A percentile compares a stretch with the other conserved stretches of the same genome.
phyloP scores from a whole-genome alignment of 768 basidiomycete species.

The Russula sp. region DNA sequence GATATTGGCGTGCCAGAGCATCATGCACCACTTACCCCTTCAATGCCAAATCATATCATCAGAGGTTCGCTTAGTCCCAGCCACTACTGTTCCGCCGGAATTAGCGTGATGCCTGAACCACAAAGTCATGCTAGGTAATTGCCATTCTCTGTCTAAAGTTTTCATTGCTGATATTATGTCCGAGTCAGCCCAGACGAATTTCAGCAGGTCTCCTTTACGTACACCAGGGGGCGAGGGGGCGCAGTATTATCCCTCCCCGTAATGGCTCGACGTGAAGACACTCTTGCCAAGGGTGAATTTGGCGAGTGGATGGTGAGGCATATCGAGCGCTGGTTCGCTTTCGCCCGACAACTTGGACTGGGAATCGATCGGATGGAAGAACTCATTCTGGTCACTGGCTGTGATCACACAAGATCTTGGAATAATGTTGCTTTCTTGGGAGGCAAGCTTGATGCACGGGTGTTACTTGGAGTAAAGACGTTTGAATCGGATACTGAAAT shows the following conservation, averaged over 20 bases:
- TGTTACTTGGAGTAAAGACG: background rate
- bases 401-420: background rate
- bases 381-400: background rate
- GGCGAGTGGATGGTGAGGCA: background rate
- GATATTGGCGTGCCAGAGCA: background rate
- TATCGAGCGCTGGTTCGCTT: background rate
- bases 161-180: background rate
- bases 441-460: background rate
- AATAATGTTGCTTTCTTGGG: background rate
- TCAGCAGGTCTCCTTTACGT: background rate
- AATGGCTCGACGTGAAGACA: background rate
- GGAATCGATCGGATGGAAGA: constrained; percentile 1
- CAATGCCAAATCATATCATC: background rate
- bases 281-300: background rate
- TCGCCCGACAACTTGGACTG: background rate
- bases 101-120: background rate
- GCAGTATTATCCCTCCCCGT: constrained; percentile 1
- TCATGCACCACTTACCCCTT: background rate
- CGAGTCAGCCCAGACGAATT: background rate
- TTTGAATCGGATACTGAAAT: background rate
- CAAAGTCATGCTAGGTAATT: background rate
- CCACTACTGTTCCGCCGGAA: background rate
- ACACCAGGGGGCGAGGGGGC: background rate
- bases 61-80: background rate
- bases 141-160: background rate